phyloP scores from a whole-genome alignment of 495 filamentous ascomycete genomes.

The Penicillium waksmanii region DNA sequence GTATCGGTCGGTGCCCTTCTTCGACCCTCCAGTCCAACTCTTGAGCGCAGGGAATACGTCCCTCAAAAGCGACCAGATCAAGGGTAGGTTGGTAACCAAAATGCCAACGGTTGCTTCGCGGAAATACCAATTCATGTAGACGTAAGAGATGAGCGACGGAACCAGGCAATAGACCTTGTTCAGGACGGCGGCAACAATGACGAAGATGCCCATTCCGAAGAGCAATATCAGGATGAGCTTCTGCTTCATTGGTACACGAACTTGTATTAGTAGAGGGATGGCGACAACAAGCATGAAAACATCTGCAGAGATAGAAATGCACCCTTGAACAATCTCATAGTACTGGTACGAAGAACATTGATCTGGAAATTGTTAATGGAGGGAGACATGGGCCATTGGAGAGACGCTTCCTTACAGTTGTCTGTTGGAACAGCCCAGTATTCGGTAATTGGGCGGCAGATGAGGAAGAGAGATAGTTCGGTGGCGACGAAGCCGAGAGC shows the following conservation, averaged over 20 bases:
- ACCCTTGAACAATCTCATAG: constrained; percentile 56
- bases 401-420: constrained; percentile 25
- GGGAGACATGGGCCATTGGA: background rate
- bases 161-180: constrained; percentile 72
- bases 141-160: constrained; percentile 46
- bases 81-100: constrained; percentile 67
- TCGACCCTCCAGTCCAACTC: constrained; percentile 51
- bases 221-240: constrained; percentile 59
- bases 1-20: constrained; percentile 42
- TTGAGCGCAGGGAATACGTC: constrained; percentile 59
- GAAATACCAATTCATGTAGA: constrained; percentile 73
- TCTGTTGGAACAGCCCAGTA: constrained; percentile 62
- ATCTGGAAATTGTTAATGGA: constrained; percentile 19
- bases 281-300: constrained; percentile 66
- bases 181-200: constrained; percentile 65
- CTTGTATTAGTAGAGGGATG: constrained; percentile 62
- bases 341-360: constrained; percentile 57
- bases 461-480: constrained; percentile 65
- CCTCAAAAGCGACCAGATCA: constrained; percentile 64
- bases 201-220: constrained; percentile 66
- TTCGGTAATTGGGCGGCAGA: constrained; percentile 61
- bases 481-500: constrained; percentile 59
- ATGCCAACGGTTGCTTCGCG: constrained; percentile 70
- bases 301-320: constrained; percentile 68
- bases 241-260: constrained; percentile 56